Evolutionary conservation across 1,284 basidiomycete species (phyloP).

Genomic region (Cutaneotrichosporon spelunceum): DNA sequence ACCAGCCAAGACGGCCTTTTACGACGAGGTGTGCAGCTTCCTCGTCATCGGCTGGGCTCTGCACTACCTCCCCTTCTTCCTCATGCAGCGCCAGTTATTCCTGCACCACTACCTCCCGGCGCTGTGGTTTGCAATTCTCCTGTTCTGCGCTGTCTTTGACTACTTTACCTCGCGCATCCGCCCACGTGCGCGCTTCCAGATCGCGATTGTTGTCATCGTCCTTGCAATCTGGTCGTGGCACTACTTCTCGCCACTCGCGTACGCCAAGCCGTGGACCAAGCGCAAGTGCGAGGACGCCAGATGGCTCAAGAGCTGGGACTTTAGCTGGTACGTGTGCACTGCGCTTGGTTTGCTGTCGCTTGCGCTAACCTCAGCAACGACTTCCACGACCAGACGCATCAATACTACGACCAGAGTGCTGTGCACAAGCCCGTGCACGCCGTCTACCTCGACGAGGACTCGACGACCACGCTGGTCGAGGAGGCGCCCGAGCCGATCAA

Average conservation of each 20-base stretch:
- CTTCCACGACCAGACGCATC: slow-evolving; percentile 41
- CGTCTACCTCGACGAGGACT: slow-evolving; percentile 29
- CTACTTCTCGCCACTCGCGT: slow-evolving; percentile 77
- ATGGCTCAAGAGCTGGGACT: slow-evolving; percentile 94
- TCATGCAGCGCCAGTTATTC: slow-evolving; percentile 95
- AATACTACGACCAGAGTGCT: slow-evolving; percentile 30
- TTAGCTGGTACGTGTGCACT: slow-evolving; percentile 67
- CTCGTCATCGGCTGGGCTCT: slow-evolving; percentile 88
- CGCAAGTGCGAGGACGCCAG: slow-evolving; percentile 69
- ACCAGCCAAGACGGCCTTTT: slow-evolving; percentile 80
- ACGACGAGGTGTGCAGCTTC: slow-evolving; percentile 86
- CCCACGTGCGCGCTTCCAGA: slow-evolving; percentile 72
- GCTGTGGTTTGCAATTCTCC: slow-evolving; percentile 86
- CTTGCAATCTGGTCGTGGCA: slow-evolving; percentile 74
- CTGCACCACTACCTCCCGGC: slow-evolving; percentile 96
- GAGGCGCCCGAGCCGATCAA: slow-evolving; percentile 49
- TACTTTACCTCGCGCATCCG: slow-evolving; percentile 73
- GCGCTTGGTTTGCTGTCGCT: neutral
- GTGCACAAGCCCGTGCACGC: slow-evolving; percentile 26
- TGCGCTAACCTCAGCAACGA: slow-evolving; percentile 30
- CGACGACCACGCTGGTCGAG: slow-evolving; percentile 35
- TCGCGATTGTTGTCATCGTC: slow-evolving; percentile 68
- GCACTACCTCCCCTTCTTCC: slow-evolving; percentile 94
- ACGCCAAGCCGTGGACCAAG: slow-evolving; percentile 85
- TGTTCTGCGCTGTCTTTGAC: slow-evolving; percentile 78